Conservation (phyloP, 2,329 filamentous ascomycete genomes). For the Aspergillus arachidicola region DNA sequence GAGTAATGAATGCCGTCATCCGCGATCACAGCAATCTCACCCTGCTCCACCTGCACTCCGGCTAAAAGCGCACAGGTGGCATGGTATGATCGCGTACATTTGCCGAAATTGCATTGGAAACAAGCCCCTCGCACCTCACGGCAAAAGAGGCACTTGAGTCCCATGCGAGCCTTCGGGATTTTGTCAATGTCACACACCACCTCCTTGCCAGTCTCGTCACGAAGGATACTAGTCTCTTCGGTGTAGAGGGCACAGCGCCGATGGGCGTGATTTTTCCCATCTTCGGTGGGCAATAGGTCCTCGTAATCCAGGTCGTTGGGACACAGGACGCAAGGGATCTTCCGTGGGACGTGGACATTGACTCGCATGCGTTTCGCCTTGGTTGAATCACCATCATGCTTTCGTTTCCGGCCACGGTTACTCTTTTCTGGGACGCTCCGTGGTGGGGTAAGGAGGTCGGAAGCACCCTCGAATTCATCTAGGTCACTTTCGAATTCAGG, state of each 20-base stretch:
- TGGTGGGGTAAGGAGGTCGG: constrained; percentile 77
- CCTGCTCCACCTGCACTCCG: constrained; percentile 87
- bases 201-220: constrained; percentile 67
- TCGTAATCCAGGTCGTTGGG: constrained; percentile 85
- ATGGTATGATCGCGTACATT: constrained; percentile 91
- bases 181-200: constrained; percentile 75
- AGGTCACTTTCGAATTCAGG: constrained; percentile 63
- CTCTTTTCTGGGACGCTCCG: constrained; percentile 73
- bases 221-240: constrained; percentile 85
- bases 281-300: constrained; percentile 82
- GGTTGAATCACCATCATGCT: constrained; percentile 59
- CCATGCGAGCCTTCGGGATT: constrained; percentile 83
- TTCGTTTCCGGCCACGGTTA: constrained; percentile 67
- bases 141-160: constrained; percentile 93
- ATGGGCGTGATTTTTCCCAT: constrained; percentile 79
- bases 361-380: constrained; percentile 78
- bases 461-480: constrained; percentile 63
- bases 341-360: constrained; percentile 68
- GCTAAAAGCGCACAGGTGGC: constrained; percentile 91
- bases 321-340: constrained; percentile 86
- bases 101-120: constrained; percentile 94
- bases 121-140: constrained; percentile 93
- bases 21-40: constrained; percentile 80
- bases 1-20: constrained; percentile 92
- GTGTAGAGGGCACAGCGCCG: constrained; percentile 87